Percentiles rank a stretch among this genome's conserved stretches.
Conservation (phyloP, 352 stramenopile genomes). For the Phytophthora podocarpi region DNA sequence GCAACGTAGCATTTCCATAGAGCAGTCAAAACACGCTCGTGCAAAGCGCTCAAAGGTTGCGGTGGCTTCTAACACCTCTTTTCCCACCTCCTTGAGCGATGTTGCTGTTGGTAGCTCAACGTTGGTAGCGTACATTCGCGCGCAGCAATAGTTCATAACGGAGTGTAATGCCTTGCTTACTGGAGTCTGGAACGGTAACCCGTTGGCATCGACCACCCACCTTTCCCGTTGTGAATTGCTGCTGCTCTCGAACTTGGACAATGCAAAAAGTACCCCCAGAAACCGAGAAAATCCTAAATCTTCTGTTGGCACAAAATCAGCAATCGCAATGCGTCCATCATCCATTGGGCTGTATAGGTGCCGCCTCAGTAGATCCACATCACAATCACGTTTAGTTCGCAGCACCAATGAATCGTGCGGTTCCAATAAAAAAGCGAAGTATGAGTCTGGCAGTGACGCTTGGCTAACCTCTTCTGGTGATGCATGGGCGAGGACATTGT, state of each 20-base stretch:
- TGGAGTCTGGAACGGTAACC: conserved; percentile 34
- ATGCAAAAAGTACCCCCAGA: conserved; percentile 34
- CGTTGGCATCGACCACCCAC: conserved; percentile 8
- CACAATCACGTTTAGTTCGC: conserved; percentile 34
- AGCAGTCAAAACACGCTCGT: conserved; percentile 39
- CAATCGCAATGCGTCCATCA: conserved; percentile 41
- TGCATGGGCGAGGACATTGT: conserved; percentile 7
- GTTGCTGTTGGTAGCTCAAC: conserved; percentile 26
- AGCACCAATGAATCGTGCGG: conserved; percentile 15
- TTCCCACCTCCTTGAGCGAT: conserved; percentile 16
- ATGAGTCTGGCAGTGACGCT: conserved; percentile 15
- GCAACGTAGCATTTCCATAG: conserved; percentile 32
- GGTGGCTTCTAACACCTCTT: conserved; percentile 26
- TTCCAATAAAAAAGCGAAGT: conserved; percentile 23
- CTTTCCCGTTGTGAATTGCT: conserved; percentile 11
- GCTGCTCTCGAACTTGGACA: conserved; percentile 42
- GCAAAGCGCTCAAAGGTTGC: conserved; percentile 55
- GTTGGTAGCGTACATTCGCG: conserved; percentile 40
- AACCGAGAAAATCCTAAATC: conserved; percentile 35
- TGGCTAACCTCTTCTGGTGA: not conserved
- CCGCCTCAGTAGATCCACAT: conserved; percentile 34
- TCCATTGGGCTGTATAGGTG: conserved; percentile 44
- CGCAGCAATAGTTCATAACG: conserved; percentile 54
- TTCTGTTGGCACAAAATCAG: conserved; percentile 43
- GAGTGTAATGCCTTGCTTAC: conserved; percentile 50